Base-by-base conservation (phyloP, 1,284 basidiomycete genomes). In the Porphyrellus sp. region DNA sequence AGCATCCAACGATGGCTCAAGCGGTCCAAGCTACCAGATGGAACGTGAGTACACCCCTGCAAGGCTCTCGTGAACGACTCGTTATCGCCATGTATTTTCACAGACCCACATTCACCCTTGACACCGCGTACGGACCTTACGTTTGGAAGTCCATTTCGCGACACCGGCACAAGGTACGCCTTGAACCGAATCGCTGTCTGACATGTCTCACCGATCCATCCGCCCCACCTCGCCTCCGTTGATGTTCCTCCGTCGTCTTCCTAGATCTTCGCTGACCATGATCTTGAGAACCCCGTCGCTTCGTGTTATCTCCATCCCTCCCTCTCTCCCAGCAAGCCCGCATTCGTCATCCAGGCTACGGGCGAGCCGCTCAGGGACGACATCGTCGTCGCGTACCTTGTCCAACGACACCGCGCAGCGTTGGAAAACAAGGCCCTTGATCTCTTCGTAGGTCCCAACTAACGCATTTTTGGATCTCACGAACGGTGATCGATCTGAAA, bases 281-380 rank as follows among this genome's bases (percentile, higher is more conserved):
- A 70, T 46, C 55, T 58, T 8, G 59, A 68, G 4, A 57, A 48
- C 3, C 53, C 63, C 1, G 23, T 67, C 23, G 65, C 67, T 3
- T 57, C 54, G 12, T 69, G 59, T 47, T 51, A 57, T 38, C 54
- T 66, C 30, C 46, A 64, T 13, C 42, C 21, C 4, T 41, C 51
- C 2, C 41, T 49, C 24, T 30, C 51, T 3, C n/a, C n/a, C 0
- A 25, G 21, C 12, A 52, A 55, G 23, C 68, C 65, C 0, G 64
- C 62, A 1, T 49, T 67, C 33, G 11, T 64, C 20, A 38, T 70
- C 15, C 56, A 68, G 23, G 47, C 54, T 5, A 20, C 40, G 15
- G 63, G 61, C 3, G 65, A 67, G 46, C 61, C 61, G 3, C 46
- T 67, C 18, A 54, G 65, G 18, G 68, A 67, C 13, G 68, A 68